Percentiles rank a stretch among this genome's conserved stretches.
phyloP scores from a whole-genome alignment of 2,329 filamentous ascomycete genomes.

The Parasarocladium wereldwijsianum region DNA sequence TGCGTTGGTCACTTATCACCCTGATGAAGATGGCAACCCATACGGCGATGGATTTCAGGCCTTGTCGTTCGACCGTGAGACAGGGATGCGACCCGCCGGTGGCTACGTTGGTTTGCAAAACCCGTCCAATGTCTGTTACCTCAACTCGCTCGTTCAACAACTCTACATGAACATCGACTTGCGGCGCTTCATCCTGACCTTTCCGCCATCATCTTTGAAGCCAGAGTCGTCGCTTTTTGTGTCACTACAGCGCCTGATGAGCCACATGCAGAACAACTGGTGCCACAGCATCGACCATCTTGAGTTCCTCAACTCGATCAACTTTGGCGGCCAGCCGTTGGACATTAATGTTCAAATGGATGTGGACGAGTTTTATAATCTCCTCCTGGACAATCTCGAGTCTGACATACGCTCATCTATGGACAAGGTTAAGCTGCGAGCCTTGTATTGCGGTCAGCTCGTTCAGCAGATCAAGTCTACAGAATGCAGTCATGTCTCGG shows the following conservation, averaged over 20 bases:
- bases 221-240: slow-evolving; percentile 52
- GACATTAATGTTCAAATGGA: slow-evolving; percentile 92
- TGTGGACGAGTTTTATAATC: slow-evolving; percentile 93
- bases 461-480: slow-evolving; percentile 93
- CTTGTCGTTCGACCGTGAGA: slow-evolving; percentile 55
- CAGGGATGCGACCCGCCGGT: slow-evolving; percentile 57
- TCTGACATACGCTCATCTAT: slow-evolving; percentile 53
- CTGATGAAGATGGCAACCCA: no score
- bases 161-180: slow-evolving; percentile 92
- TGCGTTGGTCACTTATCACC: no score
- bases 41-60: no score
- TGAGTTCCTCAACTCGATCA: slow-evolving; percentile 61
- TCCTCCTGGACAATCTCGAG: slow-evolving; percentile 86
- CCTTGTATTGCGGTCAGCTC: slow-evolving; percentile 81
- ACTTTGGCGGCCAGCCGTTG: slow-evolving; percentile 68
- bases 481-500: slow-evolving; percentile 87
- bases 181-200: slow-evolving; percentile 64
- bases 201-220: slow-evolving; percentile 38
- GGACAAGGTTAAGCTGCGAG: slow-evolving; percentile 60
- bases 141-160: slow-evolving; percentile 89
- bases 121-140: slow-evolving; percentile 89
- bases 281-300: slow-evolving; percentile 59
- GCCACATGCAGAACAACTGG: slow-evolving; percentile 70
- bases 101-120: slow-evolving; percentile 88
- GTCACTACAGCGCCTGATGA: slow-evolving; percentile 72